These are phyloP conservation scores for Ligustrum vulgare DNA, from an alignment of 257 asterid genomes.

Conservation along the genomic window DNA sequence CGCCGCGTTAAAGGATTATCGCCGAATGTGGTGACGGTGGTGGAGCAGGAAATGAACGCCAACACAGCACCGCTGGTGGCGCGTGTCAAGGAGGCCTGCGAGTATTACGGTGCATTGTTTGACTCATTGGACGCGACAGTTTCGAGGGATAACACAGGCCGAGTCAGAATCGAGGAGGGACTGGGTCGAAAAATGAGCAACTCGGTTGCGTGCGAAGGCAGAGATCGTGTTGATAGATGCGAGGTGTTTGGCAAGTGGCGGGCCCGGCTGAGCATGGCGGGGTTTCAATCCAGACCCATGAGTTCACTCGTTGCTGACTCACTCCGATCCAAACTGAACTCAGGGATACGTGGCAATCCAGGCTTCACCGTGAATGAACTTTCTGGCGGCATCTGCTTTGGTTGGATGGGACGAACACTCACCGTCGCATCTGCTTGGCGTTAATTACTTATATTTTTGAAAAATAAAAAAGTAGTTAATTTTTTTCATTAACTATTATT, in stretches of 20 bases:
- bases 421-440: conserved; percentile 91
- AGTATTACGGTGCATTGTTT: conserved; percentile 57
- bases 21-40: conserved; percentile 68
- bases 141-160: conserved; percentile 38
- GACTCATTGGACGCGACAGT: conserved; percentile 73
- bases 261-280: conserved; percentile 85
- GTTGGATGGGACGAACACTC: conserved; percentile 89
- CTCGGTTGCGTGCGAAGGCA: conserved; percentile 94
- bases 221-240: conserved; percentile 84
- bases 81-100: conserved; percentile 68
- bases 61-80: conserved; percentile 69
- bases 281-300: conserved; percentile 54
- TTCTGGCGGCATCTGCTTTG: conserved; percentile 72
- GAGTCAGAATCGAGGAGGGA: conserved; percentile 71
- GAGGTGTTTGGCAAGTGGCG: conserved; percentile 91
- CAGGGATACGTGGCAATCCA: conserved; percentile 80
- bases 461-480: background rate
- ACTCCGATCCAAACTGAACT: conserved; percentile 50
- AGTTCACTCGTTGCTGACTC: conserved; percentile 56
- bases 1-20: conserved; percentile 70
- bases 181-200: conserved; percentile 67
- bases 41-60: conserved; percentile 75
- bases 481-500: conserved; percentile 22
- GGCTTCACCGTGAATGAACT: conserved; percentile 72
- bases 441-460: conserved; percentile 31